Evolutionary conservation across 1,139 yeast species (phyloP).

Genomic region (Sugiyamaella japonica): DNA sequence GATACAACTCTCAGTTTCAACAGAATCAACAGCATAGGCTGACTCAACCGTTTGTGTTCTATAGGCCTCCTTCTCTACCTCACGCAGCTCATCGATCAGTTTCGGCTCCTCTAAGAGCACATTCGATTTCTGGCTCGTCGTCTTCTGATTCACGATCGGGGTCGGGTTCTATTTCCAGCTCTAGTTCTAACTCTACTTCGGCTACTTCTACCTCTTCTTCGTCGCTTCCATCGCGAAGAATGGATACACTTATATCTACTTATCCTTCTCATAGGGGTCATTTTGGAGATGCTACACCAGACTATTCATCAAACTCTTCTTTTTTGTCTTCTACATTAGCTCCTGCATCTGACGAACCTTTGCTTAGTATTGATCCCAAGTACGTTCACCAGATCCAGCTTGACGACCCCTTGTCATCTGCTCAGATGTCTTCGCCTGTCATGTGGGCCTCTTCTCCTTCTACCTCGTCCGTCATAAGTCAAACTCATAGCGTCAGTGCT

Average conservation of each 20-base stretch:
- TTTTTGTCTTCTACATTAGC: slow-evolving; percentile 8
- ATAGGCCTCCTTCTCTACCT: not conserved
- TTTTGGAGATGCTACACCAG: slow-evolving; percentile 15
- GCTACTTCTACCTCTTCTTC: slow-evolving; percentile 9
- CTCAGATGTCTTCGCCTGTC: slow-evolving; percentile 11
- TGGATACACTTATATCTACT: slow-evolving; percentile 18
- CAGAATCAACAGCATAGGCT: not conserved
- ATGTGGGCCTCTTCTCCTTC: slow-evolving; percentile 18
- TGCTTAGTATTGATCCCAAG: slow-evolving; percentile 17
- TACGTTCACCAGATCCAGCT: slow-evolving; percentile 19
- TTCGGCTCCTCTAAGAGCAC: slow-evolving; percentile 12
- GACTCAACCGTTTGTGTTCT: slow-evolving; percentile 3
- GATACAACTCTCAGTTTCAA: slow-evolving; percentile 3
- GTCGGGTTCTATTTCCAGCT: slow-evolving; percentile 1
- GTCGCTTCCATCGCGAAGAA: slow-evolving; percentile 13
- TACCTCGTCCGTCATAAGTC: slow-evolving; percentile 9
- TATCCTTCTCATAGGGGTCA: slow-evolving; percentile 13
- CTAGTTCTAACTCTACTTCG: slow-evolving; percentile 8
- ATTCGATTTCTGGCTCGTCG: too few species aligned
- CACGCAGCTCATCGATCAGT: slow-evolving; percentile 2
- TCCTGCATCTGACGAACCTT: slow-evolving; percentile 12
- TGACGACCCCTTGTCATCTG: slow-evolving; percentile 12
- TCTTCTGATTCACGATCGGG: too few species aligned
- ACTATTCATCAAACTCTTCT: slow-evolving; percentile 4
- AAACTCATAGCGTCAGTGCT: slow-evolving; percentile 2